Evolutionary conservation across 2,329 filamentous ascomycete species (phyloP), one percentile per base, ranked within the genome.

Genomic region (Thermothelomyces thermophilus): DNA sequence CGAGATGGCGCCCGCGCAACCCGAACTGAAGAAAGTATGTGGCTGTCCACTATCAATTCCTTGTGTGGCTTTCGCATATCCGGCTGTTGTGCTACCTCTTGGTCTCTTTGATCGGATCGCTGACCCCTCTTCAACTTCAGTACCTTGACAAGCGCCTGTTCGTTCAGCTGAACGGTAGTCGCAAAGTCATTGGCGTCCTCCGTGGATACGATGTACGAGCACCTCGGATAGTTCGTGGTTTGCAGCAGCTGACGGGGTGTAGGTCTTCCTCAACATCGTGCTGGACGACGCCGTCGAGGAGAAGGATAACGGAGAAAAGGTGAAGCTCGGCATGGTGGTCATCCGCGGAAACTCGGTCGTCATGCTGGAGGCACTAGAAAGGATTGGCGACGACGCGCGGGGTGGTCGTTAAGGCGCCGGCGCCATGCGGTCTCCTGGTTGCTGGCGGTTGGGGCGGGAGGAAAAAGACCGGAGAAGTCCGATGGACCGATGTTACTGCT

Each of bases 111-210:
- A 20, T 6, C 14, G 4, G 6, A 19, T 3, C 33, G 36, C 55
- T 53, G 46, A 57, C 44, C 30, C 33, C 9, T 5, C 10, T 30
- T 3, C 3, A 42, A 22, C n/a, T n/a, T n/a, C 63, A 98, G 93
- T 98, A 98, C 72, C 90, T 98, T 72, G 93, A 98, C 78, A 98
- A 98, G 82, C 82, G 91, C 72, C 81, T 98, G 66, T 95, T 96
- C 70, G 90, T 97, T 60, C 91, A 98, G 71, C 76, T 98, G 48
- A 98, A 98, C 71, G 93, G 93, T 65, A 95, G 90, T 70, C 87
- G 93, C 68, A 97, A 95, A 72, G 91, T 98, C 55, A 89, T 95
- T 68, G 93, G 94, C 49, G 80, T 95, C 45, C 79, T 98, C 51
- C 84, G 93, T 58, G 93, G 93, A 53, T 98, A 97, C 70, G 93